Base-by-base conservation (phyloP, 805 yeast species). In the Wickerhamomyces bovis region DNA sequence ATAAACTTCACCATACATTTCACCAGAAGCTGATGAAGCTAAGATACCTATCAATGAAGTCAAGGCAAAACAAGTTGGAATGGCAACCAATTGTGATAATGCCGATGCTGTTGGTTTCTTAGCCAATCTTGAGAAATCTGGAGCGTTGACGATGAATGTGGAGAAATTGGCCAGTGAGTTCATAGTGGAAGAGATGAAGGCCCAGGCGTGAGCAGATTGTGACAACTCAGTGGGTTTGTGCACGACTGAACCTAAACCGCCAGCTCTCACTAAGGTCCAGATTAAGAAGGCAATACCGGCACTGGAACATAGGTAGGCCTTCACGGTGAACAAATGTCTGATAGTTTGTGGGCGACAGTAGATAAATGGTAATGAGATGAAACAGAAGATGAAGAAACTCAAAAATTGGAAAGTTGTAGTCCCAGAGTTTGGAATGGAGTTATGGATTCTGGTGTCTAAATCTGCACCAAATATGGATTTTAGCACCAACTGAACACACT, bases 121-220 rank as follows among this genome's bases (percentile, higher is more conserved):
- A 10, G 95, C 85, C 67, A 88, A 83, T 65, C 97, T 78, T 22
- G 95, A 76, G 65, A 89, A 89, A 70, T 89, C 97, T 2, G 96
- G 95, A 15, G 94, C 86, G 66, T 89, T 89, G 44, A 85, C 77
- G 58, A 89, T 85, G 57, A 89, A 74, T n/a, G 96, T 85, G 7
- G 95, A 94, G 60, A 89, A 89, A 67, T 88, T 89, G 23, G 95
- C 86, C 51, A 89, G 68, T 19, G 89, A 75, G 66, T 81, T 83
- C 95, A 89, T 85, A 26, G 81, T 73, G 6, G 92, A 78, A 55
- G 74, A 73, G 44, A 89, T 77, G 60, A 88, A 89, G 0, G 87
- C 88, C 97, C 97, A 89, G 22, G 78, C 89, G 53, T 82, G 77
- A 2, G 67, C 83, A 12, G 81, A 67, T 10, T 89, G 87, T 19